A percentile compares a stretch with the other conserved stretches of the same genome.
phyloP scores from a whole-genome alignment of 305 asterid genomes.

The Solanum hybrid region DNA sequence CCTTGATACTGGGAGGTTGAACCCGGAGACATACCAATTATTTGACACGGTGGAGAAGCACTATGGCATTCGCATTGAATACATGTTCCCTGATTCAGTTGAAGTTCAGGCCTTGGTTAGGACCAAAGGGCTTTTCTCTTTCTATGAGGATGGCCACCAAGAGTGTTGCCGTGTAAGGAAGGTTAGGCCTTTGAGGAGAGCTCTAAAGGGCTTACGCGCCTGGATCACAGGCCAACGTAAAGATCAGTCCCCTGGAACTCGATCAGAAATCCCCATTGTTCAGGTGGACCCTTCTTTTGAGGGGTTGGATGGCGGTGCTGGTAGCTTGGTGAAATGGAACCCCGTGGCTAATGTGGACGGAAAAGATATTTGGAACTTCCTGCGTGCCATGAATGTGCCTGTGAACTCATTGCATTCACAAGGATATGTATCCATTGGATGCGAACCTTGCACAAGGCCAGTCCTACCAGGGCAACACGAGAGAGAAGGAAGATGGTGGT shows the following conservation, averaged over 20 bases:
- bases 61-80: conserved; percentile 61
- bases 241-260: conserved; percentile 96
- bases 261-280: conserved; percentile 79
- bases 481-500: conserved; percentile 99
- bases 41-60: conserved; percentile 78
- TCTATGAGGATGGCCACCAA: conserved; percentile 95
- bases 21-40: conserved; percentile 70
- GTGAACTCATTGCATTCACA: conserved; percentile 71
- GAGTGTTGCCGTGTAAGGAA: conserved; percentile 97
- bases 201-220: conserved; percentile 79
- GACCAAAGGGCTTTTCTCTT: conserved; percentile 85
- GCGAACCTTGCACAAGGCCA: conserved; percentile 92
- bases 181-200: conserved; percentile 75
- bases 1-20: conserved; percentile 83
- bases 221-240: conserved; percentile 99
- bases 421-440: conserved; percentile 86
- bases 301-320: conserved; percentile 76
- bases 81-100: conserved; percentile 65
- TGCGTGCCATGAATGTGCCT: conserved; percentile 76
- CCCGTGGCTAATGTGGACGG: conserved; percentile 84
- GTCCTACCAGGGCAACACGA: conserved; percentile 95
- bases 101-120: conserved; percentile 53
- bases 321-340: conserved; percentile 95
- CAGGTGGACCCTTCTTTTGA: conserved; percentile 91
- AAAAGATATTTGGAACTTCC: conserved; percentile 68